Conservation (phyloP, 2,329 filamentous ascomycete species). For the Penicillium sp. region DNA sequence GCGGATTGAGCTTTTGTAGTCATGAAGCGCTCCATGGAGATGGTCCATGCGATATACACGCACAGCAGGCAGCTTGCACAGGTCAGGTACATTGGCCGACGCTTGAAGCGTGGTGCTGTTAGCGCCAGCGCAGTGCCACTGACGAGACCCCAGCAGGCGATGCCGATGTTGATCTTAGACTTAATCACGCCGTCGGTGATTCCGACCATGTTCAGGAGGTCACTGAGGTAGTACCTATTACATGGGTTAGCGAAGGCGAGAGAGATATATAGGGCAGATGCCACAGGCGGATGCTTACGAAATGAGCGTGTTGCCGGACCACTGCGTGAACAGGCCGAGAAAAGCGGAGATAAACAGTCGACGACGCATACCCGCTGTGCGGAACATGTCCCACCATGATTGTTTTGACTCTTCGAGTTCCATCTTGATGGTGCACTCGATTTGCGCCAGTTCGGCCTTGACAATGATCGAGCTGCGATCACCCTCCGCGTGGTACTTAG, state of each 20-base stretch:
- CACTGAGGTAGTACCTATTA: constrained; percentile 28
- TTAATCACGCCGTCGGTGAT: constrained; percentile 39
- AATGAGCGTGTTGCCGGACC: constrained; percentile 39
- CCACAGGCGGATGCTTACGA: constrained; percentile 14
- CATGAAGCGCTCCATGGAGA: constrained; percentile 44
- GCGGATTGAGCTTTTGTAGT: constrained; percentile 39
- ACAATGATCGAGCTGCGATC: constrained; percentile 54
- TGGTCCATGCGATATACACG: constrained; percentile 58
- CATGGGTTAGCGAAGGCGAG: constrained; percentile 25
- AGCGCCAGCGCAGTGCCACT: constrained; percentile 42
- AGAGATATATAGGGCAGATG: background rate
- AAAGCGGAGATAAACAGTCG: constrained; percentile 32
- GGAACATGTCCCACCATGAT: constrained; percentile 32
- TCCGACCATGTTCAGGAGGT: constrained; percentile 42
- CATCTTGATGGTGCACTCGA: constrained; percentile 56
- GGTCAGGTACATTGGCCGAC: constrained; percentile 48
- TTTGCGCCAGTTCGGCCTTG: constrained; percentile 61
- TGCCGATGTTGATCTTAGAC: constrained; percentile 42
- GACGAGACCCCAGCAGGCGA: constrained; percentile 45
- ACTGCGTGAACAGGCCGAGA: constrained; percentile 43
- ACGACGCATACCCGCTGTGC: constrained; percentile 33
- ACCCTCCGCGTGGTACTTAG: constrained; percentile 54
- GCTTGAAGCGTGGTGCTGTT: constrained; percentile 44
- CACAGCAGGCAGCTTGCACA: constrained; percentile 53
- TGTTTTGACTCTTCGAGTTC: constrained; percentile 49